Evolutionary conservation across 2,329 filamentous ascomycete genomes (phyloP).

Genomic region (Ceratocystis albifundus): DNA sequence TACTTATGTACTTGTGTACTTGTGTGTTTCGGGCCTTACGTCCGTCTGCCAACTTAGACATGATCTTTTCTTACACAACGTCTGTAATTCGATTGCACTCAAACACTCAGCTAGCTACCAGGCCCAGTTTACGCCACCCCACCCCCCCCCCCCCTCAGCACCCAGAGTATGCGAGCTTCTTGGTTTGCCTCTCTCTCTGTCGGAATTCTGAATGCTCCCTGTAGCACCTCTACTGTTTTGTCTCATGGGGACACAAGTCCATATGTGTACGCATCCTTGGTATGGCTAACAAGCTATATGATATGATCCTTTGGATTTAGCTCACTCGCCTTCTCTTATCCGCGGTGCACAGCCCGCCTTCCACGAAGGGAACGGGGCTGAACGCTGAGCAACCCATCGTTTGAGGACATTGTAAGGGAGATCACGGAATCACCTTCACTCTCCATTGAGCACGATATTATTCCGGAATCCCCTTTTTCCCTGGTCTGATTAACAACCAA

Average conservation of each 20-base stretch:
- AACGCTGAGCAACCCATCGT: background rate
- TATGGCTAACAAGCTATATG: background rate
- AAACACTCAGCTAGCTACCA: background rate
- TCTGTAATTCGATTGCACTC: background rate
- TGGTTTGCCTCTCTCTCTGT: too few species aligned
- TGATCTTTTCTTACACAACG: background rate
- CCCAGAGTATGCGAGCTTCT: background rate
- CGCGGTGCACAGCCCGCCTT: background rate
- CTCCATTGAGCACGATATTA: conserved; percentile 1
- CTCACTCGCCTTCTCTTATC: background rate
- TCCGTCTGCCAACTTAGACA: background rate
- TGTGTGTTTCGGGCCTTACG: background rate
- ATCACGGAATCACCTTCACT: conserved; percentile 8
- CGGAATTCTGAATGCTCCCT: background rate
- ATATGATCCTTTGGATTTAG: background rate
- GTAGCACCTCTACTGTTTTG: background rate
- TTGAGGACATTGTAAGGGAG: conserved; percentile 3
- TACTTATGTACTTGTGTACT: background rate
- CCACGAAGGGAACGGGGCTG: background rate
- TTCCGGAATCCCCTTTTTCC: background rate
- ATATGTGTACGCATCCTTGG: background rate
- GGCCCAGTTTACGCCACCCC: background rate
- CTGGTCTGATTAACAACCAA: background rate
- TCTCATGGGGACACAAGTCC: background rate
- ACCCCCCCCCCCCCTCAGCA: too few species aligned